These are phyloP conservation scores for Fagus sylvatica DNA, from an alignment of 306 rosid species.

Conservation along the genomic window DNA sequence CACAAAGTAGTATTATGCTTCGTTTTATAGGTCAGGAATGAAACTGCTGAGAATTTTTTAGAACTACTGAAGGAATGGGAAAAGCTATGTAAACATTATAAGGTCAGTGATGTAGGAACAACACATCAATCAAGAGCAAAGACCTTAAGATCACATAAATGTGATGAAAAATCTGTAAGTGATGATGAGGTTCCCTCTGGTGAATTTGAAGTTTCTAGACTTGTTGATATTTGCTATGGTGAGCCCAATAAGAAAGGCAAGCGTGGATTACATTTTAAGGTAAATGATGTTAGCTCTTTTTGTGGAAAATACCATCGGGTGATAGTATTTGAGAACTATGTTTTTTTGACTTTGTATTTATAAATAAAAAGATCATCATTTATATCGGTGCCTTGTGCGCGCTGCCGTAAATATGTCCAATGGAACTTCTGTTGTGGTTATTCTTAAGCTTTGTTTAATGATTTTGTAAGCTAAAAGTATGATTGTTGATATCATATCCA, in stretches of 20 bases:
- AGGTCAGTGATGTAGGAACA: constrained; percentile 30
- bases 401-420: background rate
- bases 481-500: background rate
- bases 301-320: background rate
- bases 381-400: background rate
- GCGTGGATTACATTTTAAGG: constrained; percentile 70
- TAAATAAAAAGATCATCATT: background rate
- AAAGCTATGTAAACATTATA: constrained; percentile 65
- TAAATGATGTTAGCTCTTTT: constrained; percentile 22
- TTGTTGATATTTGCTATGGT: constrained; percentile 78
- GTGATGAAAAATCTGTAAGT: constrained; percentile 21
- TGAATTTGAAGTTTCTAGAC: constrained; percentile 67
- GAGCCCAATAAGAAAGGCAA: constrained; percentile 68
- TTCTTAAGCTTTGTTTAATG: background rate
- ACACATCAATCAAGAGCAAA: constrained; percentile 31
- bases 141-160: constrained; percentile 27
- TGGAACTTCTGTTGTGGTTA: background rate
- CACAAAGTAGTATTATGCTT: constrained; percentile 10
- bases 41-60: constrained; percentile 79
- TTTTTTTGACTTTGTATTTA: background rate
- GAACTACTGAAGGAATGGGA: constrained; percentile 84
- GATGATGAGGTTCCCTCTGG: constrained; percentile 22
- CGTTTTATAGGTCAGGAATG: constrained; percentile 77
- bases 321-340: constrained; percentile 1
- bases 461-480: background rate